Evolutionary conservation across 73 alveolate species (phyloP), one percentile per base, ranked within the genome.

Genomic region (Paramecium primaurelia): DNA sequence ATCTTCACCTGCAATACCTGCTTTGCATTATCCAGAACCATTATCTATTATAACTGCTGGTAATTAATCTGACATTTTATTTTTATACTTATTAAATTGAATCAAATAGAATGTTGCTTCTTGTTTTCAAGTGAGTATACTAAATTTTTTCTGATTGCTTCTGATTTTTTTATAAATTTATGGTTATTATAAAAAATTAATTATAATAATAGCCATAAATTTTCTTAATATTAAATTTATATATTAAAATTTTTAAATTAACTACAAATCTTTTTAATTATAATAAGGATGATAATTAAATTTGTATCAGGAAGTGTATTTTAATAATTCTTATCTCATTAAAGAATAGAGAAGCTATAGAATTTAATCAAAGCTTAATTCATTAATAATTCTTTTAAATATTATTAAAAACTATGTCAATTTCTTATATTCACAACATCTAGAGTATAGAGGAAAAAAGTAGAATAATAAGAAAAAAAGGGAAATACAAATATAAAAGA

Each of bases 1-100:
- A 59, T 98, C 99, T 75, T 98, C 99, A 20, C 99, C 99, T 22
- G 99, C 97, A 54, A 97, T 95, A 40, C 99, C 99, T 38, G 99
- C 99, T 96, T 98, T 98, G 94, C 98, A 94, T 93, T 90, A 86
- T 34, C 98, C 99, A 32, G 98, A 95, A n/a, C 94, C 94, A 58
- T 89, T 89, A 69, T 89, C 94, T 22, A 89, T 89, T 36, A 89
- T 86, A 45, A 89, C 77, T 45, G 94, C 94, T 49, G 60, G 60
- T 49, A 49, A 49, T 49, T 49, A 49, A 3, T 49, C 60, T 49
- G 6, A 14, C 60, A 49, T 49, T 16, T 12, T 2, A 49, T 49
- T 14, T 10, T 49, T 49, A 4, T 14, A 49, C 25, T 49, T 49
- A n/a, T 49, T 49, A 16, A 49, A n/a, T 49, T 49, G 60, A 49